These are phyloP conservation scores for Plasmodium chabaudi DNA, from an alignment of 169 alveolate genomes.

Conservation along the genomic window DNA sequence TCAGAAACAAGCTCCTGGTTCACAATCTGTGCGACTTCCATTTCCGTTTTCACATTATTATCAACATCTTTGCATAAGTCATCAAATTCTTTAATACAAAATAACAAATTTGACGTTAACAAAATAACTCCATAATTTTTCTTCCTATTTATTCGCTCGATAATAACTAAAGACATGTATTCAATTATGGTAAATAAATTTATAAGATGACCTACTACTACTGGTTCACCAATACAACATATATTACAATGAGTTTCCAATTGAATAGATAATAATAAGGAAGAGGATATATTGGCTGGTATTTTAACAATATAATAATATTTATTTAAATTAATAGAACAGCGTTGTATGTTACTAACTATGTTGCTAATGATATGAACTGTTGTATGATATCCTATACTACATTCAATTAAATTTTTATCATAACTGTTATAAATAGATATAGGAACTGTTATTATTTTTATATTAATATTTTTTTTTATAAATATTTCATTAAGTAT, in stretches of 20 bases:
- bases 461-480: slow-evolving; percentile 8
- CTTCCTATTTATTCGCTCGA: slow-evolving; percentile 31
- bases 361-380: slow-evolving; percentile 22
- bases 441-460: slow-evolving; percentile 33
- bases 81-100: slow-evolving; percentile 20
- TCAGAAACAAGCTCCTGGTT: slow-evolving; percentile 1
- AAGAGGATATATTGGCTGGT: slow-evolving; percentile 38
- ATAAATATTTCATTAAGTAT: slow-evolving; percentile 45
- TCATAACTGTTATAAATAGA: slow-evolving; percentile 42
- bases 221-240: slow-evolving; percentile 36
- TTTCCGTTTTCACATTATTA: not conserved
- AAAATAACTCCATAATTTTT: slow-evolving; percentile 33
- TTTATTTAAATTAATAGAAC: slow-evolving; percentile 13
- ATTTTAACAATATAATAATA: slow-evolving; percentile 29
- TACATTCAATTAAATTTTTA: slow-evolving; percentile 35
- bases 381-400: slow-evolving; percentile 54
- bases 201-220: slow-evolving; percentile 7
- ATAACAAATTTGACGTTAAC: slow-evolving; percentile 53
- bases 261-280: slow-evolving; percentile 17
- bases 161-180: slow-evolving; percentile 12
- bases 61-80: slow-evolving; percentile 20
- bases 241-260: slow-evolving; percentile 58
- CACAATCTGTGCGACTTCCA: slow-evolving; percentile 6
- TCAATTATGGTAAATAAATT: slow-evolving; percentile 5
- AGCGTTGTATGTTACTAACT: slow-evolving; percentile 30